These are phyloP conservation scores for Floccularia luteovirens DNA, from an alignment of 768 basidiomycete species.

Conservation along the genomic window DNA sequence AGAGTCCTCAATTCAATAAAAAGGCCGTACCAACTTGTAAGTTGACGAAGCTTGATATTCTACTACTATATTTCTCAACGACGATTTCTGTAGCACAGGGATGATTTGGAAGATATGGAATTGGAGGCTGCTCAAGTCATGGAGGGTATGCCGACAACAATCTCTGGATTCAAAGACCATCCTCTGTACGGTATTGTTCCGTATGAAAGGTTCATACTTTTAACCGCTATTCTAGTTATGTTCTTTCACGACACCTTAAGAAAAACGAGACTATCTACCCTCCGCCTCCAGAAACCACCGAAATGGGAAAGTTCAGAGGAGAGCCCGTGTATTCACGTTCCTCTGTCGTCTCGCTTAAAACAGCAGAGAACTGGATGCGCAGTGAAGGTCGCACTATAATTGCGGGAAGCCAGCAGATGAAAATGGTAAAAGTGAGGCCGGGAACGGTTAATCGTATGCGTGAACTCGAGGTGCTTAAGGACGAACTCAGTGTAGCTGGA, in stretches of 20 bases:
- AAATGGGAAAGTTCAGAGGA: constrained; percentile 88
- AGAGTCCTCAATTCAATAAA: constrained; percentile 52
- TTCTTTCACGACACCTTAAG: constrained; percentile 79
- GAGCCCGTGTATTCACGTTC: constrained; percentile 87
- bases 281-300: constrained; percentile 47
- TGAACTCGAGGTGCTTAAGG: constrained; percentile 46
- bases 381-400: constrained; percentile 65
- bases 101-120: constrained; percentile 91
- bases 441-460: constrained; percentile 74
- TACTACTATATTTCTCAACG: constrained; percentile 9
- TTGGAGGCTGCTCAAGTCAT: constrained; percentile 66
- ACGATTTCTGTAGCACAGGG: constrained; percentile 68
- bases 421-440: constrained; percentile 80
- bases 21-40: constrained; percentile 78
- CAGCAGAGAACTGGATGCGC: constrained; percentile 93
- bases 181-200: constrained; percentile 53
- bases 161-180: constrained; percentile 93
- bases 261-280: constrained; percentile 83
- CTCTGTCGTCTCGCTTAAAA: constrained; percentile 79
- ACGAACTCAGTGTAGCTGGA: constrained; percentile 33
- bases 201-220: background rate
- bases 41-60: constrained; percentile 18
- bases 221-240: constrained; percentile 45
- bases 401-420: constrained; percentile 77
- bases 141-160: constrained; percentile 89